Conservation (phyloP, 768 basidiomycete species). For the Suillus decipiens region DNA sequence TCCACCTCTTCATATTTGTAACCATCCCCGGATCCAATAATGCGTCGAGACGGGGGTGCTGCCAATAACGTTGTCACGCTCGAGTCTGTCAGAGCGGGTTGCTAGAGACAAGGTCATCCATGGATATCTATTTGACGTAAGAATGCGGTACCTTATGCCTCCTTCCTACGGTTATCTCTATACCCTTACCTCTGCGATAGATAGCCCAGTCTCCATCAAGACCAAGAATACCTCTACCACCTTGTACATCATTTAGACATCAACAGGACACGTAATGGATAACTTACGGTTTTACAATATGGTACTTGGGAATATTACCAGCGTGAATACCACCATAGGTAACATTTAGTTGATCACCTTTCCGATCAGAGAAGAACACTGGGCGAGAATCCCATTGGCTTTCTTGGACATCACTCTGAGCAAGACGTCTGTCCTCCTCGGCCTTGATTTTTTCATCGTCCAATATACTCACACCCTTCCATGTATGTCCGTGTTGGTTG, state of each 20-base stretch:
- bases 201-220: conserved; percentile 52
- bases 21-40: conserved; percentile 39
- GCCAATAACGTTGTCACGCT: conserved; percentile 54
- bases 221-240: conserved; percentile 59
- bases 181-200: conserved; percentile 52
- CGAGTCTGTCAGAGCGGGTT: conserved; percentile 59
- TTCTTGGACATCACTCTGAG: conserved; percentile 20
- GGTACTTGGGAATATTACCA: conserved; percentile 68
- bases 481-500: conserved; percentile 22
- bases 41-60: conserved; percentile 49
- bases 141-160: conserved; percentile 42
- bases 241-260: conserved; percentile 51
- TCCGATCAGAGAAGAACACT: conserved; percentile 63
- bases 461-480: conserved; percentile 15
- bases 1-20: conserved; percentile 63
- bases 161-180: conserved; percentile 53
- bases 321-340: conserved; percentile 66
- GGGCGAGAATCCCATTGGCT: conserved; percentile 30
- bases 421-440: conserved; percentile 35
- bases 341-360: conserved; percentile 66
- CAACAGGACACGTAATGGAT: conserved; percentile 17
- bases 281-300: conserved; percentile 56
- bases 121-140: conserved; percentile 9
- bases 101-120: conserved; percentile 27
- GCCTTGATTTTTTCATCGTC: conserved; percentile 36